phyloP scores from a whole-genome alignment of 2,329 filamentous ascomycete genomes.

The Colletotrichum abscissum region DNA sequence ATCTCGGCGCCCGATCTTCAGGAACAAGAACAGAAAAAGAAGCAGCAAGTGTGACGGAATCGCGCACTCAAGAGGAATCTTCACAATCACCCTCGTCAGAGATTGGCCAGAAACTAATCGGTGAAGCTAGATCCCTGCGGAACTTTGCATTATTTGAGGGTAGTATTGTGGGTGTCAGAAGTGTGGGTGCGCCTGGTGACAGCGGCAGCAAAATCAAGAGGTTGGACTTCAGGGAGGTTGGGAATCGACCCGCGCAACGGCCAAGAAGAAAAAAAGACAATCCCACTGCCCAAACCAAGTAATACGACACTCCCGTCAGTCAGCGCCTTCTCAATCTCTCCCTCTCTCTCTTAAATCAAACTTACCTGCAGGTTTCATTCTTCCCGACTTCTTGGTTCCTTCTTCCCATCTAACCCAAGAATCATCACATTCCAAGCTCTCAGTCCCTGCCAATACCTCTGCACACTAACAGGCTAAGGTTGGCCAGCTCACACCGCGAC shows the following conservation, averaged over 20 bases:
- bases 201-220: slow-evolving; percentile 32
- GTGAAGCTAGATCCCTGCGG: slow-evolving; percentile 31
- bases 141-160: slow-evolving; percentile 27
- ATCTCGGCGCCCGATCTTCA: slow-evolving; percentile 32
- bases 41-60: slow-evolving; percentile 11
- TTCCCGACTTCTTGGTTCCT: slow-evolving; percentile 21
- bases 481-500: slow-evolving; percentile 19
- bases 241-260: slow-evolving; percentile 23
- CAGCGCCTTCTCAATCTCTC: neutral
- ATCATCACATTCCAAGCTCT: slow-evolving; percentile 9
- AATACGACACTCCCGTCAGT: slow-evolving; percentile 18
- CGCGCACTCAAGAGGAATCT: slow-evolving; percentile 12
- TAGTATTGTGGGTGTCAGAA: slow-evolving; percentile 29
- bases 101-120: slow-evolving; percentile 12
- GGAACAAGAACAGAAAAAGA: slow-evolving; percentile 16
- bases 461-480: slow-evolving; percentile 30
- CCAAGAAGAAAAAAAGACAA: slow-evolving; percentile 16
- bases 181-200: slow-evolving; percentile 31
- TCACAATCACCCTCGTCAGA: neutral
- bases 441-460: slow-evolving; percentile 16
- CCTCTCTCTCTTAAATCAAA: slow-evolving; percentile 34
- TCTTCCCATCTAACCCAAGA: slow-evolving; percentile 5
- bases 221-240: slow-evolving; percentile 35
- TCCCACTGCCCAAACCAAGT: slow-evolving; percentile 28
- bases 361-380: slow-evolving; percentile 25